phyloP scores from a whole-genome alignment of 352 stramenopile genomes.

The Aphanomyces stellatus region DNA sequence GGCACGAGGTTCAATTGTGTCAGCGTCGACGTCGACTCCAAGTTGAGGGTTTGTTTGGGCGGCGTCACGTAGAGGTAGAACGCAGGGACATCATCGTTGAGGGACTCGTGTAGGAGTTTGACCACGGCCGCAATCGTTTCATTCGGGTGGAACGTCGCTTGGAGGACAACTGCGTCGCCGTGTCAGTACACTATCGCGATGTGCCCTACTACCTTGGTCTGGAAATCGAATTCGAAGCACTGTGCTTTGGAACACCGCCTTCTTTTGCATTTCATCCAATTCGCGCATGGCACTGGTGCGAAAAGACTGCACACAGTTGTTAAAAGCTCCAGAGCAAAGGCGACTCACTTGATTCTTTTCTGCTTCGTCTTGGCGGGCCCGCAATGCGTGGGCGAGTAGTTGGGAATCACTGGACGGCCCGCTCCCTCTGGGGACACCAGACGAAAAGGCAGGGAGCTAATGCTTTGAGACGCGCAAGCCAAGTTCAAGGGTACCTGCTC shows the following conservation, averaged over 20 bases:
- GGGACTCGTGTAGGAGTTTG: slow-evolving; percentile 43
- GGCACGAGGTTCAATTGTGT: slow-evolving; percentile 63
- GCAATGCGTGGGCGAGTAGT: slow-evolving; percentile 68
- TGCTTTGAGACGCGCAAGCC: too few relatives aligned
- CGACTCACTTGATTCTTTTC: slow-evolving; percentile 56
- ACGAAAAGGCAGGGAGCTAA: too few relatives aligned
- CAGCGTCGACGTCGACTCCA: slow-evolving; percentile 47
- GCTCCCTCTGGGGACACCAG: too few relatives aligned
- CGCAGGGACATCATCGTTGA: slow-evolving; percentile 25
- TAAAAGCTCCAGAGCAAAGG: slow-evolving; percentile 23
- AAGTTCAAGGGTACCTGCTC: not conserved
- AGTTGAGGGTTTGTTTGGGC: slow-evolving; percentile 40
- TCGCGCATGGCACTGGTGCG: slow-evolving; percentile 82
- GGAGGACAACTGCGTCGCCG: slow-evolving; percentile 44
- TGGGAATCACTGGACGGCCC: slow-evolving; percentile 43
- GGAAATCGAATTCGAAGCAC: slow-evolving; percentile 78
- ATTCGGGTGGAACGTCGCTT: slow-evolving; percentile 76
- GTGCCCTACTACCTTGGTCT: slow-evolving; percentile 54
- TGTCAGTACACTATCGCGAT: not conserved
- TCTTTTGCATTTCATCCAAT: slow-evolving; percentile 76
- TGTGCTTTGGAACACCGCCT: slow-evolving; percentile 65
- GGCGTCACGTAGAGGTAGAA: slow-evolving; percentile 81
- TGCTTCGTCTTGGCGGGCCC: slow-evolving; percentile 52
- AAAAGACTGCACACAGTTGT: slow-evolving; percentile 44
- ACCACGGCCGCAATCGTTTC: slow-evolving; percentile 70